Evolutionary conservation across 305 asterid genomes (phyloP).

Genomic region (Fraxinus sp.): DNA sequence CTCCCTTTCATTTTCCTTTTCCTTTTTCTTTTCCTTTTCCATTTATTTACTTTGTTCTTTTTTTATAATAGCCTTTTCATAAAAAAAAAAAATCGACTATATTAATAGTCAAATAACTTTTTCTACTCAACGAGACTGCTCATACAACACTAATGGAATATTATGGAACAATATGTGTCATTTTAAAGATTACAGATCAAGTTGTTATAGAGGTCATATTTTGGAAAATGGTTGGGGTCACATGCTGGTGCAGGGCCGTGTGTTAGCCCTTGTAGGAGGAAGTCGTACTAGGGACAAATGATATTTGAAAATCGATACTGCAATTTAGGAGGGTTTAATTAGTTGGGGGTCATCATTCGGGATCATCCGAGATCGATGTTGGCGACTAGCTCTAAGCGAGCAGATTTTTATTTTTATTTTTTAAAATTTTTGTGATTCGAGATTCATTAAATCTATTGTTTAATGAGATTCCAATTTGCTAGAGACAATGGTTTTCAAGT

Average conservation of each 20-base stretch:
- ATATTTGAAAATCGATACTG: not conserved
- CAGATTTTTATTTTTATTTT: too few relatives aligned
- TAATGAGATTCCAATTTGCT: too few relatives aligned
- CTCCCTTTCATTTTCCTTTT: not conserved
- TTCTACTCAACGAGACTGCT: too few relatives aligned
- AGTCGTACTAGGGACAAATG: not conserved
- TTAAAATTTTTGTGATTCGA: too few relatives aligned
- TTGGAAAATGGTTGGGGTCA: not conserved
- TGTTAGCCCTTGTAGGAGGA: not conserved
- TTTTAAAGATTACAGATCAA: not conserved
- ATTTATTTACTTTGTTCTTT: not conserved
- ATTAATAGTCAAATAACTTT: too few relatives aligned
- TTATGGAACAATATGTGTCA: not conserved
- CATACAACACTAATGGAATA: too few relatives aligned
- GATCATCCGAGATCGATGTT: not conserved
- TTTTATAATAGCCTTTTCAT: too few relatives aligned
- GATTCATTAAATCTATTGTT: too few relatives aligned
- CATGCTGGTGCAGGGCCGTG: too few relatives aligned
- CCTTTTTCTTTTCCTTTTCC: not conserved
- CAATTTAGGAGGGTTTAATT: not conserved
- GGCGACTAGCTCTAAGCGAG: not conserved
- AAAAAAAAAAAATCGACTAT: too few relatives aligned
- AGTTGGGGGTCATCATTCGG: not conserved
- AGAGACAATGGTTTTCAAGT: too few relatives aligned
- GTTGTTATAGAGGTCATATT: not conserved